phyloP scores from a whole-genome alignment of 768 basidiomycete genomes.

The Agrocybe praecox region DNA sequence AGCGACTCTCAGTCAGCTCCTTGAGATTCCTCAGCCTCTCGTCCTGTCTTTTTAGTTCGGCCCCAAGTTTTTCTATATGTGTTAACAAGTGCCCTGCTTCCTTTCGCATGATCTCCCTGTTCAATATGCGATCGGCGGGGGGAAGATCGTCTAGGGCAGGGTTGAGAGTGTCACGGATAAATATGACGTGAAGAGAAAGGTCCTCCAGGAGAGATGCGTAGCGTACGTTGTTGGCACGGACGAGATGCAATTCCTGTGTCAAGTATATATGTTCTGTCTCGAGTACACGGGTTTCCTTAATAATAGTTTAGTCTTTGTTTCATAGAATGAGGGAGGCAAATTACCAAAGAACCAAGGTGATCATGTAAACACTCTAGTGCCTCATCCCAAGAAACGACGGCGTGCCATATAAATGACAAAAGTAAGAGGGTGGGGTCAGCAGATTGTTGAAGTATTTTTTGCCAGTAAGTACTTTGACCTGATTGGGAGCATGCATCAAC shows the following conservation, averaged over 20 bases:
- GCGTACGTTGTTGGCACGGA: constrained; percentile 59
- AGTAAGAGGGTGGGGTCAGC: constrained; percentile 59
- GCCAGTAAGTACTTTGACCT: constrained; percentile 51
- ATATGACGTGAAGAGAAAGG: constrained; percentile 49
- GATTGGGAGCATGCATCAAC: neutral
- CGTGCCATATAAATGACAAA: constrained; percentile 57
- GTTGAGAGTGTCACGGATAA: constrained; percentile 47
- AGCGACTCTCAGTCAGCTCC: too few relatives aligned
- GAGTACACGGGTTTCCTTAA: constrained; percentile 19
- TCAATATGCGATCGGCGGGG: too few relatives aligned
- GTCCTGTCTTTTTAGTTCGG: too few relatives aligned
- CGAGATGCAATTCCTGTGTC: constrained; percentile 53
- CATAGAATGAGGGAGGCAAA: constrained; percentile 7
- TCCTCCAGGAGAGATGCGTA: constrained; percentile 55
- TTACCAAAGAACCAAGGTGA: constrained; percentile 50
- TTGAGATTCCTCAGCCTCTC: too few relatives aligned
- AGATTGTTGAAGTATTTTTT: constrained; percentile 38
- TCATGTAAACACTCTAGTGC: constrained; percentile 53
- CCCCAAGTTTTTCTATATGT: too few relatives aligned
- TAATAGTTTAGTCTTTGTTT: neutral
- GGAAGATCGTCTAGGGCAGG: constrained; percentile 43
- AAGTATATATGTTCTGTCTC: constrained; percentile 28
- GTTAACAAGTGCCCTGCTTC: constrained; percentile 13
- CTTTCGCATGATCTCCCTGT: constrained; percentile 16
- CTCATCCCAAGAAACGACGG: constrained; percentile 65